Percentiles rank a stretch among this genome's conserved stretches.
These are phyloP conservation scores for Panellus pusillus DNA, from an alignment of 768 basidiomycete species.

Conservation along the genomic window DNA sequence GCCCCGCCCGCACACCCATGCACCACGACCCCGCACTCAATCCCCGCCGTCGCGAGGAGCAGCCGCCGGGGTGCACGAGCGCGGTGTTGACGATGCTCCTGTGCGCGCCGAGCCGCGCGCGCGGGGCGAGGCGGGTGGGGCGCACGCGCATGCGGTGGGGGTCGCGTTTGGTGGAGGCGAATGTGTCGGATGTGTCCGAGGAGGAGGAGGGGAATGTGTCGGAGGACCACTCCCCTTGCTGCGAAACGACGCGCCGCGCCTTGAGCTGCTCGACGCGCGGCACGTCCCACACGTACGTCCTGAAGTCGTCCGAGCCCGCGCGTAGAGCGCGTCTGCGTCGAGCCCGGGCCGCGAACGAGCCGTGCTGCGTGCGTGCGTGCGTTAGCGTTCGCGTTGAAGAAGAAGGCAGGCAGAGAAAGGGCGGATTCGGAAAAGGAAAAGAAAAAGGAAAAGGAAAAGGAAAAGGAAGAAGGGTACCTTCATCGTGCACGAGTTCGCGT, in stretches of 20 bases:
- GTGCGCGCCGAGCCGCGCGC: constrained; percentile 65
- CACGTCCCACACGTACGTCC: constrained; percentile 76
- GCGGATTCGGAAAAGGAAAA: too few species aligned
- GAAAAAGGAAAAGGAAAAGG: neutral
- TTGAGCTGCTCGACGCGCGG: constrained; percentile 49
- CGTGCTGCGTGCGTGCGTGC: constrained; percentile 54
- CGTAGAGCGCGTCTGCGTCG: constrained; percentile 58
- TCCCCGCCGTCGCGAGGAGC: constrained; percentile 67
- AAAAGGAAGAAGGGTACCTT: constrained; percentile 48
- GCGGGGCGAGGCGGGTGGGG: constrained; percentile 64
- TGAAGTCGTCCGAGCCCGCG: constrained; percentile 85
- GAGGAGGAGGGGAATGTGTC: too few species aligned
- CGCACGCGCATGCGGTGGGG: too few species aligned
- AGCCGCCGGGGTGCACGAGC: constrained; percentile 72
- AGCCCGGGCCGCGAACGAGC: constrained; percentile 66
- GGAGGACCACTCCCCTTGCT: too few species aligned
- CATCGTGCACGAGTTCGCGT: constrained; percentile 75
- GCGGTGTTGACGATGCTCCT: constrained; percentile 75
- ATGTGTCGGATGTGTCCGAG: too few species aligned
- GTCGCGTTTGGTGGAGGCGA: too few species aligned
- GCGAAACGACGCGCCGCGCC: constrained; percentile 46
- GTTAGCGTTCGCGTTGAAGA: neutral
- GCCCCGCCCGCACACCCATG: constrained; percentile 50
- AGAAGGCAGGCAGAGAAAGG: neutral
- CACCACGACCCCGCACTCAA: constrained; percentile 67